A percentile compares a stretch with the other conserved stretches of the same genome.
Evolutionary conservation across 2,329 filamentous ascomycete genomes (phyloP).

Genomic region (Blastomyces parvus): DNA sequence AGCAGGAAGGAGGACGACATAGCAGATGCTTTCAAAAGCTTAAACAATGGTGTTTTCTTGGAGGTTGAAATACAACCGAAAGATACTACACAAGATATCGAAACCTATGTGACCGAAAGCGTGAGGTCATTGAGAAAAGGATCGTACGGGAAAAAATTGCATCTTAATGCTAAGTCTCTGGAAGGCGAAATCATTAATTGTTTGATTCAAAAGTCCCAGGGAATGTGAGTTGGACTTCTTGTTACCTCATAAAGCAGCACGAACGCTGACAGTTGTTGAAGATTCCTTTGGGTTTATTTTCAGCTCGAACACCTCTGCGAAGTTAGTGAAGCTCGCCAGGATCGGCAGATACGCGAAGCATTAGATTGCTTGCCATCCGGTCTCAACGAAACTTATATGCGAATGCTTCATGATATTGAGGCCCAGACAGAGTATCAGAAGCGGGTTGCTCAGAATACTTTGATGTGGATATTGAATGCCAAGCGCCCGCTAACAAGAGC

Average conservation of each 20-base stretch:
- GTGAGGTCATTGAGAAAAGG: neutral
- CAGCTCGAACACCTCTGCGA: conserved; percentile 2
- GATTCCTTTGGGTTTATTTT: conserved; percentile 6
- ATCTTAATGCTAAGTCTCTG: neutral
- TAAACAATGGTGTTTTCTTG: neutral
- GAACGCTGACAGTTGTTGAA: neutral
- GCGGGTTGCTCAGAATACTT: neutral
- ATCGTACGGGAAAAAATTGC: neutral
- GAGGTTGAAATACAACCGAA: neutral
- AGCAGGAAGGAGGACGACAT: conserved; percentile 4
- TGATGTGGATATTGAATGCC: conserved; percentile 5
- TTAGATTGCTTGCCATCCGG: neutral
- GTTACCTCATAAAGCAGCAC: neutral
- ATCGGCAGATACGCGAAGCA: neutral
- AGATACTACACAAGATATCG: neutral
- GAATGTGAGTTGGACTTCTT: neutral
- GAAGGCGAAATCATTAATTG: conserved; percentile 1
- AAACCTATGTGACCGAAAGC: conserved; percentile 1
- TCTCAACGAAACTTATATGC: neutral
- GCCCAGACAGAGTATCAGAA: neutral
- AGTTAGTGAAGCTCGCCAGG: neutral
- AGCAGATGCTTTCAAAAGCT: neutral
- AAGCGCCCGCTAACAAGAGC: neutral
- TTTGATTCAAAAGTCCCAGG: neutral
- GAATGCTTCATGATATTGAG: neutral